Evolutionary conservation across 1,139 yeast species (phyloP), one percentile per base, ranked within the genome.

Genomic region (Candida pseudoviswanathii): DNA sequence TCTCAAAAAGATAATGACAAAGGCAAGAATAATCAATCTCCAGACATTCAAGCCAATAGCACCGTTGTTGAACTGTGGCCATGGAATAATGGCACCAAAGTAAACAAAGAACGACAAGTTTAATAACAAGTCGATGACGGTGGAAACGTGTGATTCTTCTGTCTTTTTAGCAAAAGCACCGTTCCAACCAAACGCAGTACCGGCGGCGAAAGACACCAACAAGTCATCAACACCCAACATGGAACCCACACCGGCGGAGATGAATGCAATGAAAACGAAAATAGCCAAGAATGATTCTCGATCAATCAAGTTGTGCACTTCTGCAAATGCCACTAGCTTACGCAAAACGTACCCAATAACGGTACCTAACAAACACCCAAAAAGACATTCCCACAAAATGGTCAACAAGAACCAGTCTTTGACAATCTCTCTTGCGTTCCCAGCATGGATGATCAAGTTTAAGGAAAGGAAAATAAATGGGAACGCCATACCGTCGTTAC

Each of bases 401-500:
- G 97, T 89, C 41, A 86, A 72, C 52, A 86, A 78, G 50, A 94
- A 76, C 95, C 97, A 94, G 55, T 94, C 88, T 63, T 86, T 85
- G 30, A 92, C 83, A 55, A 92, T 88, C 54, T 82, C 84, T 2
- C 81, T 78, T 1, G 84, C 78, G 46, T 89, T 66, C 3, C 91
- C 91, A 5, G 79, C 75, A 62, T 89, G 84, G 24, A 84, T 66
- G 47, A 91, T 82, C 44, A 91, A 65, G 61, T 85, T 79, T 48
- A 91, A 66, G 0, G 96, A 85, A 46, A 92, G 71, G 60, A 78
- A 91, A 40, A 91, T 89, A 64, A 94, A 94, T 0, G 99, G 99
- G 65, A 91, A 92, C 0, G 99, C 98, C 95, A 94, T 89, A 48
- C 99, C 99, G 64, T 94, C 99, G 67, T 94, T 94, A 68, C 97